Evolutionary conservation across 805 yeast genomes (phyloP).

Genomic region (Diddensiella caesifluorescens): DNA sequence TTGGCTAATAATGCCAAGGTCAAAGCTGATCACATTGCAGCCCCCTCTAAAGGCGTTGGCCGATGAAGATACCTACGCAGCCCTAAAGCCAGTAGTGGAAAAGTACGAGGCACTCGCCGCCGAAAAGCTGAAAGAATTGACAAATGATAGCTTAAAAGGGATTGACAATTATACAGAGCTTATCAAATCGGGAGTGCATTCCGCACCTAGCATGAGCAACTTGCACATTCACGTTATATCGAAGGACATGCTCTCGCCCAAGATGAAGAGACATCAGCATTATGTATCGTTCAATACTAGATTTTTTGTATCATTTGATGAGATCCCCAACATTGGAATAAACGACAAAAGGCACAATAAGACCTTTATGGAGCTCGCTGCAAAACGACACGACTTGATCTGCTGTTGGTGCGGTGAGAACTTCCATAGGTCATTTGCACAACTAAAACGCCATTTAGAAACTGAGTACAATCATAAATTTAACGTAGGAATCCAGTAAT

Average conservation of each 20-base stretch:
- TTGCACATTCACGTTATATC: conserved; percentile 72
- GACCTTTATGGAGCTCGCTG: conserved; percentile 37
- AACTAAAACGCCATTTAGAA: conserved; percentile 39
- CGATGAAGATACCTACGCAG: conserved; percentile 29
- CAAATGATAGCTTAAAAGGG: conserved; percentile 5
- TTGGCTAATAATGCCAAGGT: conserved; percentile 55
- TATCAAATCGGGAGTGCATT: conserved; percentile 60
- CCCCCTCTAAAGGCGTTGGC: conserved; percentile 52
- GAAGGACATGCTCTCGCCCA: conserved; percentile 50
- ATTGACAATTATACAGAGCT: conserved; percentile 15
- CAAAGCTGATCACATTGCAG: conserved; percentile 34
- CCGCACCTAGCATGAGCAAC: conserved; percentile 64
- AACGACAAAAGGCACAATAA: conserved; percentile 27
- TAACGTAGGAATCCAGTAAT: too few relatives aligned
- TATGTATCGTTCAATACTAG: conserved; percentile 63
- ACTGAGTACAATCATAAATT: conserved; percentile 33
- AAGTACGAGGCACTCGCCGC: conserved; percentile 33
- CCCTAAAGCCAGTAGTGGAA: conserved; percentile 34
- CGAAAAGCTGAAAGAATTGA: conserved; percentile 30
- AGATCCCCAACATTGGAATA: conserved; percentile 37
- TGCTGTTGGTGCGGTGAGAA: conserved; percentile 41
- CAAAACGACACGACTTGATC: conserved; percentile 34
- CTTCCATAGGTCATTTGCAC: conserved; percentile 40
- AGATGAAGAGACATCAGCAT: conserved; percentile 58
- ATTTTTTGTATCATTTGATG: conserved; percentile 56